Percentiles rank a stretch among this genome's conserved stretches.
Evolutionary conservation across 2,329 filamentous ascomycete species (phyloP).

Genomic region (Ascochyta lentis): DNA sequence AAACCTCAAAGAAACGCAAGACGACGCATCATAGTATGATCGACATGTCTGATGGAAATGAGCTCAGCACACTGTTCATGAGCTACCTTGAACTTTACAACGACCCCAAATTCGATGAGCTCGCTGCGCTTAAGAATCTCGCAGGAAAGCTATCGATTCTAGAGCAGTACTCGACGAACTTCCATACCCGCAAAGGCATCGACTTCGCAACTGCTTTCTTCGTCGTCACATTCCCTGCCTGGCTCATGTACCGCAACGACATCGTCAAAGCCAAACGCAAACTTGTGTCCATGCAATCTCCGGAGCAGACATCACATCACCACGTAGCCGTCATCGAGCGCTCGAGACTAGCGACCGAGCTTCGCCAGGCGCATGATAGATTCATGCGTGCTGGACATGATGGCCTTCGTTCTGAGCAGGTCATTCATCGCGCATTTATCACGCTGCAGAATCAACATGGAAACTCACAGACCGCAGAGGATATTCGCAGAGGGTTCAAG

Average conservation of each 20-base stretch:
- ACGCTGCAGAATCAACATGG: background rate
- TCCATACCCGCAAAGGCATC: background rate
- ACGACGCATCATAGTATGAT: background rate
- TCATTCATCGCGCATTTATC: background rate
- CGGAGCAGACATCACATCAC: background rate
- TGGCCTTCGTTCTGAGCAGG: slow-evolving; percentile 5
- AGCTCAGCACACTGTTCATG: slow-evolving; percentile 6
- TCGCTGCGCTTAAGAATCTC: slow-evolving; percentile 1
- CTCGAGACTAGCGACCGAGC: slow-evolving; percentile 3
- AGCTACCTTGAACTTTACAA: slow-evolving; percentile 5
- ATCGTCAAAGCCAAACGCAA: slow-evolving; percentile 1
- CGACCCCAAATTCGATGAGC: slow-evolving; percentile 6
- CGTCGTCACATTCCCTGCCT: slow-evolving; percentile 3
- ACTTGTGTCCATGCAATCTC: background rate
- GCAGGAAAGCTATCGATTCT: background rate
- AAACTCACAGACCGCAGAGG: background rate
- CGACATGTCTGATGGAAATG: background rate
- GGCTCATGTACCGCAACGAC: slow-evolving; percentile 1
- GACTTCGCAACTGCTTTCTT: slow-evolving; percentile 2
- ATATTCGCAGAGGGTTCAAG: background rate
- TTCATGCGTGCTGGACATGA: slow-evolving; percentile 1
- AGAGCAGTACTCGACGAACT: background rate
- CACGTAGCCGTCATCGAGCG: slow-evolving; percentile 6
- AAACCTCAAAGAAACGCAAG: background rate
- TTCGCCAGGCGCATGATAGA: background rate